Evolutionary conservation across 306 rosid genomes (phyloP).

Genomic region (Styphnolobium japonicum): DNA sequence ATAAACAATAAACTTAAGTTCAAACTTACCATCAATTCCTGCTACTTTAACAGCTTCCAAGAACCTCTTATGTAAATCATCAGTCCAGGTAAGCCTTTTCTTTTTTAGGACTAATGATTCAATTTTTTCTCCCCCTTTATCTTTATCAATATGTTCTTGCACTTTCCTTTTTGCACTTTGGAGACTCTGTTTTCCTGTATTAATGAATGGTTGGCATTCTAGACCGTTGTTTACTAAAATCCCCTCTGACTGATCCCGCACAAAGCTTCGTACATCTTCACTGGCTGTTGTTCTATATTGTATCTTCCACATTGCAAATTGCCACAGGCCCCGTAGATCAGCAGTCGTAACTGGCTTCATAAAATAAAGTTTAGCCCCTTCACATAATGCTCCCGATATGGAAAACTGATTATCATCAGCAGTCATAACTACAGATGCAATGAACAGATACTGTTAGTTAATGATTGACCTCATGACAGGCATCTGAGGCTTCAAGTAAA

Average conservation of each 20-base stretch:
- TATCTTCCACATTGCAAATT: slow-evolving; percentile 8
- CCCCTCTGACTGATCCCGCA: neutral
- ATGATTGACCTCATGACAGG: neutral
- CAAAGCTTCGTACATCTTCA: neutral
- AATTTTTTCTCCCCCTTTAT: neutral
- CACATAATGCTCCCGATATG: slow-evolving; percentile 1
- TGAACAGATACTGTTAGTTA: neutral
- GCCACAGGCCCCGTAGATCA: slow-evolving; percentile 38
- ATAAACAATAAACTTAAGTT: neutral
- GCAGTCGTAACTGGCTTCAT: slow-evolving; percentile 25
- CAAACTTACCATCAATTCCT: slow-evolving; percentile 41
- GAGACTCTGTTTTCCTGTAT: neutral
- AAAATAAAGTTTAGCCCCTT: slow-evolving; percentile 36
- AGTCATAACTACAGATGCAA: slow-evolving; percentile 37
- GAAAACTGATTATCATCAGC: slow-evolving; percentile 22
- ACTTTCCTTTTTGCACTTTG: slow-evolving; percentile 1
- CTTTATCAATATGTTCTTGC: neutral
- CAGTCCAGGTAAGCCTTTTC: slow-evolving; percentile 36
- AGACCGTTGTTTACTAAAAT: neutral
- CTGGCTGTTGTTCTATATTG: neutral
- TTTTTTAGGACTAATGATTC: slow-evolving; percentile 4
- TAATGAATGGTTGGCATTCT: neutral
- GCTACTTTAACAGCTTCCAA: slow-evolving; percentile 22
- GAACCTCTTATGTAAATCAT: slow-evolving; percentile 34
- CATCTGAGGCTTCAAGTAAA: neutral